Evolutionary conservation across 306 rosid species (phyloP).

Genomic region (Prosopis cineraria): DNA sequence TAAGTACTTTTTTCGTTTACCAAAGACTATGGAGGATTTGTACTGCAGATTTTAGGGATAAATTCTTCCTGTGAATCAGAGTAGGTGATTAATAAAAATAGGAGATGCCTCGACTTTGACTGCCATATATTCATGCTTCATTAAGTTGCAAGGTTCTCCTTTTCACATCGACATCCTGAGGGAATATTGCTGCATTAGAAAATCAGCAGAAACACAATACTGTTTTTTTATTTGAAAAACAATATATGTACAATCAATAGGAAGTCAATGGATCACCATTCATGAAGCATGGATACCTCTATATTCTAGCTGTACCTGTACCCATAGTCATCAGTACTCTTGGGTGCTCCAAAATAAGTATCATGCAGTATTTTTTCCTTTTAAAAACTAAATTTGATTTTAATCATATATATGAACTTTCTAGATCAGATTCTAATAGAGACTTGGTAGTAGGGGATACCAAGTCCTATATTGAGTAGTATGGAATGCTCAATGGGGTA

Average conservation of each 20-base stretch:
- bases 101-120: constrained; percentile 32
- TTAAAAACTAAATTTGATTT: background rate
- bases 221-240: background rate
- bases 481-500: too few species aligned
- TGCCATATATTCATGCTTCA: constrained; percentile 46
- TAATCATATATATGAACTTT: background rate
- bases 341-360: background rate
- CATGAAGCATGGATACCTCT: background rate
- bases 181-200: constrained; percentile 20
- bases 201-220: constrained; percentile 34
- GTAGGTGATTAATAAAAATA: constrained; percentile 31
- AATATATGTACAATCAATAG: constrained; percentile 14
- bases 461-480: too few species aligned
- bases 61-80: constrained; percentile 32
- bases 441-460: too few species aligned
- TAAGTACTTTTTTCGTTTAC: constrained; percentile 33
- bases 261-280: constrained; percentile 12
- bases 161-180: constrained; percentile 23
- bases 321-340: background rate
- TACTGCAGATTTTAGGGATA: constrained; percentile 31
- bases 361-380: background rate
- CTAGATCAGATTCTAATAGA: too few species aligned
- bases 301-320: background rate
- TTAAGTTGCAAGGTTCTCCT: constrained; percentile 30
- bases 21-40: constrained; percentile 30